Base-by-base conservation (phyloP, 148 eudicot species). In the Chenopodium formosanum region DNA sequence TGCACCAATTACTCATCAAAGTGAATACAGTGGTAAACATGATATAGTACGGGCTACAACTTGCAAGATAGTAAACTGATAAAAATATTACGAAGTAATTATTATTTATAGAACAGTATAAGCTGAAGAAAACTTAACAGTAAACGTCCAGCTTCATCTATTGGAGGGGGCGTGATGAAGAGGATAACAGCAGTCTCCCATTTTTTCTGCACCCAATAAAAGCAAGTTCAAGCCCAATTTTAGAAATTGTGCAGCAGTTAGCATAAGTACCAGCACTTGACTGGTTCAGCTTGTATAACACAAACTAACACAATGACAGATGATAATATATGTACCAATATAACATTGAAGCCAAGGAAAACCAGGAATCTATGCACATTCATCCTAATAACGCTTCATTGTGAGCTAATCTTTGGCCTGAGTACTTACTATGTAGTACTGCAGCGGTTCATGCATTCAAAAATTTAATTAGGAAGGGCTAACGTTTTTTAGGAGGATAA, bases 91-190 rank as follows among this genome's bases (percentile, higher is more conserved):
- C 32, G 32, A 2, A 31, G 32, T 31, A 47, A 76, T 53, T n/a
- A 70, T 9, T 9, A 66, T 11, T 22, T 3, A 22, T 67, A 32
- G 44, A 63, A 68, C 7, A 60, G 29, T 20, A 19, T 13, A 56
- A 78, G 19, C 20, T 14, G 19, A 4, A 40, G 46, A 40, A n/a
- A 56, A 82, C 46, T 83, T 84, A 86, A 94, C 98, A 77, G 63
- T 48, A 92, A 85, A 52, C 98, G 97, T 29, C 82, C 91, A 75
- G 71, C 89, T 90, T 95, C 98, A 75, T 95, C 97, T 29, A 95
- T 91, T 73, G 98, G 98, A 58, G 97, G 98, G 44, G 97, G 96
- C 76, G 98, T 90, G 76, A 92, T 84, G 65, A 92, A 89, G 84
- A 93, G 74, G 70, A 95, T 53, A 29, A 58, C 78, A 74, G 90